These are phyloP conservation scores for Citrus mangshanensis DNA, from an alignment of 345 rosid genomes.

Conservation along the genomic window DNA sequence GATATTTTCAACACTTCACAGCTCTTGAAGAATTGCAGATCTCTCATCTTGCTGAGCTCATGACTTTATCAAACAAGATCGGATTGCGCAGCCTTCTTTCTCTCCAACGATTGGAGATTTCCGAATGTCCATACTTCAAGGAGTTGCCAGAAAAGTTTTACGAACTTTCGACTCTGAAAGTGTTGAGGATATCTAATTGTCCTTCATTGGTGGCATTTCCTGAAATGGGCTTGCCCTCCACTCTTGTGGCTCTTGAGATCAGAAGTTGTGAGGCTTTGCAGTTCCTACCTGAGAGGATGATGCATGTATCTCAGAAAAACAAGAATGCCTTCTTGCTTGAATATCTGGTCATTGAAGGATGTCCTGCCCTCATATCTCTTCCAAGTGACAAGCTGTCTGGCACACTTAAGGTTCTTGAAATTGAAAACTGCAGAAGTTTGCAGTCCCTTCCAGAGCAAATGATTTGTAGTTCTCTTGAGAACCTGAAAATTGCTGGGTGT, in stretches of 20 bases:
- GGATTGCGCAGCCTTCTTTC: constrained; percentile 11
- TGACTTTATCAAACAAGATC: neutral
- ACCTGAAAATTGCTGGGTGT: constrained; percentile 2
- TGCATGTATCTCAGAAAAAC: neutral
- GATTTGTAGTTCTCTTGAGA: constrained; percentile 8
- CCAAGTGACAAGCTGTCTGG: constrained; percentile 14
- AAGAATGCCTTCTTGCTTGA: constrained; percentile 11
- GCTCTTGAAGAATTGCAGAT: constrained; percentile 13
- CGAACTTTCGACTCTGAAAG: neutral
- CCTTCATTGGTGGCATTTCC: constrained; percentile 10
- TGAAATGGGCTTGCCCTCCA: constrained; percentile 12
- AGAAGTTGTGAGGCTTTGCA: constrained; percentile 15
- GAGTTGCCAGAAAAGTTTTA: neutral
- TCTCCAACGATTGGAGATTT: constrained; percentile 2
- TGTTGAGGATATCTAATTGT: constrained; percentile 9
- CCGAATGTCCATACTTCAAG: neutral
- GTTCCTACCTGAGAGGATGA: constrained; percentile 1
- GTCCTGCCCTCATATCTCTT: constrained; percentile 23
- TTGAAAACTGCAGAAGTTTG: constrained; percentile 10
- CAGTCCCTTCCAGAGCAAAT: constrained; percentile 20
- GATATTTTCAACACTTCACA: constrained; percentile 1
- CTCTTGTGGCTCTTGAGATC: constrained; percentile 12
- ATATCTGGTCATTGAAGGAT: constrained; percentile 14
- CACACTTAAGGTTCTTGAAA: constrained; percentile 7
- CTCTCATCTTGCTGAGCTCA: constrained; percentile 3